Conservation (phyloP, 768 basidiomycete genomes). For the Auricularia cornea region DNA sequence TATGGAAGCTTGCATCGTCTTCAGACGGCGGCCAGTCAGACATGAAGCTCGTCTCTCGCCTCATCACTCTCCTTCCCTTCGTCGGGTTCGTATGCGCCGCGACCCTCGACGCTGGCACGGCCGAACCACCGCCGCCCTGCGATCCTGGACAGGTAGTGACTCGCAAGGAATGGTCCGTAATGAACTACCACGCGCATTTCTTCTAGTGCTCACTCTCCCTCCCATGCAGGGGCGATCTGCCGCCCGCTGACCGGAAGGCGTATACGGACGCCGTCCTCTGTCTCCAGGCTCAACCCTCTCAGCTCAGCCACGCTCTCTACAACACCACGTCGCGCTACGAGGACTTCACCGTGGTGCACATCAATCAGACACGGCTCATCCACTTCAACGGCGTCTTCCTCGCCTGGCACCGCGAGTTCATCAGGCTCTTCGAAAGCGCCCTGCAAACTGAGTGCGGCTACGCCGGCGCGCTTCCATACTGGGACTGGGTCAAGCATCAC, state of each 20-base stretch:
- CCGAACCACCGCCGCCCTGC: no score
- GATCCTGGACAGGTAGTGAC: no score
- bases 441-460: conserved; percentile 20
- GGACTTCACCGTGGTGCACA: background rate
- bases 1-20: no score
- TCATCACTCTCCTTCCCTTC: no score
- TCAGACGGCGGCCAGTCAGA: no score
- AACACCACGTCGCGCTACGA: background rate
- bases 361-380: background rate
- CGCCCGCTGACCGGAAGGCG: background rate
- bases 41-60: no score
- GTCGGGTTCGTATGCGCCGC: no score
- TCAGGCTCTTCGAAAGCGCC: conserved; percentile 17
- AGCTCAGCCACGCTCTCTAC: background rate
- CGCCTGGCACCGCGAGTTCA: conserved; percentile 25
- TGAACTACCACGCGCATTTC: no score
- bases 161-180: background rate
- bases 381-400: conserved; percentile 22
- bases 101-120: no score
- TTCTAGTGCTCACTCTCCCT: background rate
- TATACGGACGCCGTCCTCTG: background rate
- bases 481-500: conserved; percentile 14
- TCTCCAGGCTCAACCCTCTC: background rate
- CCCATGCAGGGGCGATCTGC: background rate
- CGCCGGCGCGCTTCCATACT: conserved; percentile 20